A percentile compares a stretch with the other conserved stretches of the same genome.
phyloP scores from a whole-genome alignment of 2,329 filamentous ascomycete species.

The Dactylellina haptotyla region DNA sequence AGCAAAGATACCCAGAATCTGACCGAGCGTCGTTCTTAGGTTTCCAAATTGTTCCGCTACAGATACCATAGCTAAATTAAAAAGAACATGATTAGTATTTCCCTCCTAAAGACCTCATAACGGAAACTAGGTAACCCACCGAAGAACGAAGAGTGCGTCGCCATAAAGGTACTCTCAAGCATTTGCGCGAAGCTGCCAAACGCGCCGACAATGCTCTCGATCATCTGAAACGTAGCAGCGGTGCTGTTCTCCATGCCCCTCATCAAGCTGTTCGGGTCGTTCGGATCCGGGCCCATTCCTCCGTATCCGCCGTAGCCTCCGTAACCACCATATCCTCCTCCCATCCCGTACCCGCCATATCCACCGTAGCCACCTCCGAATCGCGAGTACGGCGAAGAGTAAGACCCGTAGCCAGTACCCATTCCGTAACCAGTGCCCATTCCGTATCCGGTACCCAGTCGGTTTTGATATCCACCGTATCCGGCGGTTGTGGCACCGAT shows the following conservation, averaged over 20 bases:
- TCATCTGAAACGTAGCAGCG: slow-evolving; percentile 95
- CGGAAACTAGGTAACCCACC: slow-evolving; percentile 68
- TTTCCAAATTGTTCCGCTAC: slow-evolving; percentile 98
- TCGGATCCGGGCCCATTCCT: slow-evolving; percentile 72
- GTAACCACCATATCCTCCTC: slow-evolving; percentile 55
- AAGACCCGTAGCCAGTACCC: slow-evolving; percentile 59
- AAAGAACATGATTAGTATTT: slow-evolving; percentile 57
- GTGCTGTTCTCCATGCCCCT: slow-evolving; percentile 96
- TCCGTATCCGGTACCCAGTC: slow-evolving; percentile 60
- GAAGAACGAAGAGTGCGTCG: slow-evolving; percentile 97
- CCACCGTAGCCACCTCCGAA: slow-evolving; percentile 60
- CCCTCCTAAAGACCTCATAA: slow-evolving; percentile 43
- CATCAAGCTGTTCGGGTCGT: slow-evolving; percentile 93
- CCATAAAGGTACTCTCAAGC: slow-evolving; percentile 99
- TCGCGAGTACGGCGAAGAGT: slow-evolving; percentile 61
- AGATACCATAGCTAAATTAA: slow-evolving; percentile 92
- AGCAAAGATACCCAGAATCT: slow-evolving; percentile 93
- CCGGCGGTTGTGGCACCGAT: slow-evolving; percentile 63
- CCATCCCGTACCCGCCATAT: slow-evolving; percentile 59
- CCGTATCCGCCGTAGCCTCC: slow-evolving; percentile 62
- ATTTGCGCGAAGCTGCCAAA: slow-evolving; percentile 99
- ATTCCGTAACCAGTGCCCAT: slow-evolving; percentile 57
- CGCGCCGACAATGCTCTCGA: slow-evolving; percentile 94
- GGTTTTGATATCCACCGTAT: slow-evolving; percentile 59
- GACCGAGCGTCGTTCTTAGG: slow-evolving; percentile 89